Evolutionary conservation across 805 yeast species (phyloP), one percentile per base, ranked within the genome.

Genomic region (Metschnikowia cubensis): DNA sequence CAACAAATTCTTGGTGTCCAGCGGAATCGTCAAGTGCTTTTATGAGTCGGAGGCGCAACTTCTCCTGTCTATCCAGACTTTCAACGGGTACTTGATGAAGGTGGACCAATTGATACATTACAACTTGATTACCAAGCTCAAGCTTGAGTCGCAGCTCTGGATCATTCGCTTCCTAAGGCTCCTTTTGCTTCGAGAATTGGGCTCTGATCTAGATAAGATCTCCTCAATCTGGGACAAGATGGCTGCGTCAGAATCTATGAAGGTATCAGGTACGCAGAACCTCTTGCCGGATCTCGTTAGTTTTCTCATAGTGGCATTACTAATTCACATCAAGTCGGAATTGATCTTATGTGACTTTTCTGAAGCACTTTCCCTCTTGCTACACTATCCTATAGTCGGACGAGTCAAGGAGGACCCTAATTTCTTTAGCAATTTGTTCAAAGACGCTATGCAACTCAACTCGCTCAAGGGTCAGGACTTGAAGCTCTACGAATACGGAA

Each of bases 81-180:
- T 80, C 60, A 78, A 79, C 51, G 60, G 70, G 21, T 67, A 70
- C 49, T 60, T 80, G 37, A 79, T 79, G 70, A 73, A 77, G 51
- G 70, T 76, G 3, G 84, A 80, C 58, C 76, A 72, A 45, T 64
- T 73, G 15, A 66, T 78, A 15, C 79, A 76, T 53, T 75, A 76
- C 54, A 69, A 69, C 50, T 59, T 79, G 36, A 61, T 71, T 14
- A 73, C 70, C 44, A 74, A 72, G 53, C 65, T 77, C 35, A 68
- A 70, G 50, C 61, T 79, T 5, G 83, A 79, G 51, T 70, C 80
- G 2, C 78, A 79, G 47, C 67, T 80, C 39, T 80, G 84, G 84
- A 66, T 79, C 22, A 75, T 80, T n/a, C 59, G 84, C 40, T 80
- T 75, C 61, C 70, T 76, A 29, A 61, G 83, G 22, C 63, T 80